These are phyloP conservation scores for Hyparrhenia diplandra DNA, from an alignment of 176 grass and related monocot species.

Conservation along the genomic window DNA sequence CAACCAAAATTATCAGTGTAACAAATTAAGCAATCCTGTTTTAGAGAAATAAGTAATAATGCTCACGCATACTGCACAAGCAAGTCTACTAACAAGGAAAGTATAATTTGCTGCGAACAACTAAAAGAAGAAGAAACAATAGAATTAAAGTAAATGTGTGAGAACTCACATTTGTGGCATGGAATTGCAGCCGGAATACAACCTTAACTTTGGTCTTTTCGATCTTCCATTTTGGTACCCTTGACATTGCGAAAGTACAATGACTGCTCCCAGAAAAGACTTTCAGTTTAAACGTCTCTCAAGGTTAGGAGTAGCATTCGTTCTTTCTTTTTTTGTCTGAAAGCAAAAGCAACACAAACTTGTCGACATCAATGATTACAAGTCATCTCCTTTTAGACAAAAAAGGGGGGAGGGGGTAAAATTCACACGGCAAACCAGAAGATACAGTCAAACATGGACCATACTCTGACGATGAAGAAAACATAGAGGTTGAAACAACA, in stretches of 20 bases:
- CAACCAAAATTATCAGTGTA: conserved; percentile 30
- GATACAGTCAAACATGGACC: not conserved
- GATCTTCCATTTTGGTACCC: conserved; percentile 89
- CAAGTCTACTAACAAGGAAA: conserved; percentile 1
- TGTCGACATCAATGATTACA: not conserved
- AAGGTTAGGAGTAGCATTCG: conserved; percentile 22
- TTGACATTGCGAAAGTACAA: conserved; percentile 69
- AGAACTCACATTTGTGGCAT: conserved; percentile 89
- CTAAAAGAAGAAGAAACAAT: conserved; percentile 35
- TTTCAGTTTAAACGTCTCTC: conserved; percentile 29
- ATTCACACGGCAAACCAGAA: not conserved
- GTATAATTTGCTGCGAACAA: conserved; percentile 7
- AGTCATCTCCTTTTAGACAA: not conserved
- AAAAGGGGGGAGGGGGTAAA: not conserved
- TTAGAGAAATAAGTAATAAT: not conserved
- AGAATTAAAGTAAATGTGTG: not conserved
- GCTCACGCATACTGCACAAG: not conserved
- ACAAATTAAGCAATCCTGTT: not conserved
- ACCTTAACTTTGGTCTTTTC: conserved; percentile 98
- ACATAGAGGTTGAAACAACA: not conserved
- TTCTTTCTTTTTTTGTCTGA: conserved; percentile 32
- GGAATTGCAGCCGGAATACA: conserved; percentile 93
- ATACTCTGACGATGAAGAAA: conserved; percentile 1
- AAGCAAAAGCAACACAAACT: conserved; percentile 18
- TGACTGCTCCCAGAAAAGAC: conserved; percentile 35